phyloP scores from a whole-genome alignment of 306 rosid species.

The Cyclanthera cordifolia region DNA sequence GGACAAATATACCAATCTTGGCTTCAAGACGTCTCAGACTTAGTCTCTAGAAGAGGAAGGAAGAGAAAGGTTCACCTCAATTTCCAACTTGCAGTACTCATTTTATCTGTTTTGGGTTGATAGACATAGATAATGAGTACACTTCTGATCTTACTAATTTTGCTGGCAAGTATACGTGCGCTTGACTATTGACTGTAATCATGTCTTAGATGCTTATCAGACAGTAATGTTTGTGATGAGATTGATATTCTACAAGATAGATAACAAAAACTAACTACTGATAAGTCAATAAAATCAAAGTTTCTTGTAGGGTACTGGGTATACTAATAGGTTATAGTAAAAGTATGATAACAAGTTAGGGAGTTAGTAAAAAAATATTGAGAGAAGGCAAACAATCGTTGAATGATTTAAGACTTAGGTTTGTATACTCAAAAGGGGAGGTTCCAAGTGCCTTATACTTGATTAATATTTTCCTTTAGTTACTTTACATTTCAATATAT shows the following conservation, averaged over 20 bases:
- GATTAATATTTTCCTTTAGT: too few relatives aligned
- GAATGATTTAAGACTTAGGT: too few relatives aligned
- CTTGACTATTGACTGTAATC: neutral
- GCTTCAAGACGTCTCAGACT: conserved; percentile 58
- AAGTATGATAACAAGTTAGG: too few relatives aligned
- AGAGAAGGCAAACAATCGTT: too few relatives aligned
- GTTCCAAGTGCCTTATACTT: too few relatives aligned
- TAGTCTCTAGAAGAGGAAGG: conserved; percentile 47
- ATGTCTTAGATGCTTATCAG: neutral
- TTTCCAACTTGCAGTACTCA: conserved; percentile 15
- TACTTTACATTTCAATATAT: too few relatives aligned
- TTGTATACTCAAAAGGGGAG: too few relatives aligned
- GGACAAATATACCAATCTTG: conserved; percentile 60
- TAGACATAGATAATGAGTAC: neutral
- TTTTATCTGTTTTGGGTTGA: conserved; percentile 2
- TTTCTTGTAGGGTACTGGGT: neutral
- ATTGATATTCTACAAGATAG: conserved; percentile 1
- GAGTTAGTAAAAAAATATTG: too few relatives aligned
- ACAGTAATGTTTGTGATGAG: neutral
- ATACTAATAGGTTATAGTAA: too few relatives aligned
- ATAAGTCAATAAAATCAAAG: neutral
- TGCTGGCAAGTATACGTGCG: neutral
- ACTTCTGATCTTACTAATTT: neutral
- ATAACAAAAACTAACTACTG: neutral
- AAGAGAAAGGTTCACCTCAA: conserved; percentile 43